Evolutionary conservation across 2,329 filamentous ascomycete species (phyloP), one percentile per base, ranked within the genome.

Genomic region (Tolypocladium ophioglossoides): DNA sequence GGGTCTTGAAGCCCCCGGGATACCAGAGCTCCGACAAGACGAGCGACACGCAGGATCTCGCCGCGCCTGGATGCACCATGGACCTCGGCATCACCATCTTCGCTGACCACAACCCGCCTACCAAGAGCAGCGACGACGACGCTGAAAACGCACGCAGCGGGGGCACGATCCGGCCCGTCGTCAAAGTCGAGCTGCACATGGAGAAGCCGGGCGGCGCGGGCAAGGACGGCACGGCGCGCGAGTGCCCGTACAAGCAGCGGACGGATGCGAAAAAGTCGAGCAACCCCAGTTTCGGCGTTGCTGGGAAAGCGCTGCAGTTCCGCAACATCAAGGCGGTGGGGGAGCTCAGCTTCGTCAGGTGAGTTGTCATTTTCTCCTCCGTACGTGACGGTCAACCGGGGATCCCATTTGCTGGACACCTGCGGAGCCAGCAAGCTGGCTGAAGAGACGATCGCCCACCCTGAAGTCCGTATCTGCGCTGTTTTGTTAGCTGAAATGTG

Each of bases 181-280:
- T 96, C 62, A 90, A 86, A 66, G 86, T 85, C 58, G 87, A 94
- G 66, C 71, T 96, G 54, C 89, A 95, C 67, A 82, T 91, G 18
- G 90, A 94, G 64, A 87, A 77, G 56, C 65, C 67, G 9, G 69
- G 69, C 56, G 76, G 62, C 30, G 52, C 56, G 18, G 66, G 64
- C 24, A 68, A 63, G 32, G 66, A 67, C 20, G 61, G 54, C n/a
- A 57, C 58, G 27, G 40, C 53, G 24, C 59, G 75, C 55, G 80
- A 82, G 60, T 78, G 74, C 50, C 78, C 78, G 46, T 84, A 78
- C 72, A 86, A 86, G 64, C 74, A 76, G 56, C 76, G 77, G 63
- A 86, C 81, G 9, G 72, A 73, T n/a, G 72, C 74, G 24, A 72
- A 72, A 40, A 77, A 74, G 63, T 80, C 84, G 0, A 74, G 79